A percentile compares a stretch with the other conserved stretches of the same genome.
phyloP scores from a whole-genome alignment of 2,329 filamentous ascomycete genomes.

The Exophiala lecanii-corni region DNA sequence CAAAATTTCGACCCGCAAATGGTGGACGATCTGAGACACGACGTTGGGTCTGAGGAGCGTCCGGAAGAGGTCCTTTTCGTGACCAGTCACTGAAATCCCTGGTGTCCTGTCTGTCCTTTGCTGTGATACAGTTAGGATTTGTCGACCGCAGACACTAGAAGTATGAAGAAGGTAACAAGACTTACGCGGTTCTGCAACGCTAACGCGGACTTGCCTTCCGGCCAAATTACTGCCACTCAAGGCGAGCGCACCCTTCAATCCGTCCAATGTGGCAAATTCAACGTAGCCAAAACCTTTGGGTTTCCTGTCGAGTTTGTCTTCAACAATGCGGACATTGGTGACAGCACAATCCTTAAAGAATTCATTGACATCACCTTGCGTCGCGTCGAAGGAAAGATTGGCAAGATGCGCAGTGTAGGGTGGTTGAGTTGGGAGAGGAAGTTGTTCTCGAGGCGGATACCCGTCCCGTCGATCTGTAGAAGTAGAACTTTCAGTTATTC shows the following conservation, averaged over 20 bases:
- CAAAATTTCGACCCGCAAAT: constrained; percentile 51
- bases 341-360: constrained; percentile 84
- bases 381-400: constrained; percentile 94
- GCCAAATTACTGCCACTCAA: constrained; percentile 79
- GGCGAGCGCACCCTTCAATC: constrained; percentile 82
- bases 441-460: constrained; percentile 65
- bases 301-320: constrained; percentile 88
- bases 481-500: constrained; percentile 4
- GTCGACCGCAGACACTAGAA: neutral
- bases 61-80: constrained; percentile 82
- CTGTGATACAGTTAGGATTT: constrained; percentile 48
- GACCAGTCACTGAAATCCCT: constrained; percentile 88
- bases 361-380: constrained; percentile 72
- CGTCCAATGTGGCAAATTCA: constrained; percentile 82
- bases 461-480: constrained; percentile 32
- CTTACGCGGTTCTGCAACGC: constrained; percentile 96
- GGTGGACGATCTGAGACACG: constrained; percentile 50
- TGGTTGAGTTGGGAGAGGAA: constrained; percentile 84
- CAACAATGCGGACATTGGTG: constrained; percentile 89
- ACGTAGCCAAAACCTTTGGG: constrained; percentile 99
- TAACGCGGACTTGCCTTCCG: constrained; percentile 84
- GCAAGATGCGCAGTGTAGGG: constrained; percentile 94
- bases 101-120: constrained; percentile 74
- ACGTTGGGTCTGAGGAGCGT: constrained; percentile 57
- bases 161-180: constrained; percentile 26